Evolutionary conservation across 495 filamentous ascomycete species (phyloP), one percentile per base, ranked within the genome.

Genomic region (Annulohypoxylon bovei): DNA sequence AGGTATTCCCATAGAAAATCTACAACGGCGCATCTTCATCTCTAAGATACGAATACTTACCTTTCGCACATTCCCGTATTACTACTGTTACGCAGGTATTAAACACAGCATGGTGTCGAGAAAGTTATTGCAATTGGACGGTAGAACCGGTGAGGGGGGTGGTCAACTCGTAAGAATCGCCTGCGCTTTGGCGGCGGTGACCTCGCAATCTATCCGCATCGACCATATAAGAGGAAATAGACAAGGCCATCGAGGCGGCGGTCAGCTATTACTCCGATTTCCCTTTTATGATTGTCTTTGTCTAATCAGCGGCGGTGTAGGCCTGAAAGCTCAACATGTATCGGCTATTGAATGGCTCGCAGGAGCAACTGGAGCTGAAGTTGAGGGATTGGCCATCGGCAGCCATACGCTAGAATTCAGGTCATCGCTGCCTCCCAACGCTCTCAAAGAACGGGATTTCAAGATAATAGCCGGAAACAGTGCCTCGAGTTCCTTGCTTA

Each of bases 131-230:
- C 71, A 78, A 55, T 77, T 94, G 6, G 90, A 93, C 67, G 92
- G 92, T 33, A 78, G 85, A 46, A 91, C 87, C 0, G 91, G 94
- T 11, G 93, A 96, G 81, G 93, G 93, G 37, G 93, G 93, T 30
- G 93, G 93, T 7, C 93, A 97, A 76, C 81, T 97, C 0, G 85
- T 95, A 28, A 87, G 93, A 47, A 84, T 92, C 44, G 91, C 92
- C 1, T 78, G 92, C 30, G 86, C 85, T 8, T 78, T 97, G 1
- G 88, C 92, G 0, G 87, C 91, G 0, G 81, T 96, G 5, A 90
- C 89, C 6, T 79, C 83, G 4, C 83, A 80, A 6, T 87, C 92
- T 5, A 81, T 97, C 49, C 82, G 83, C 42, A 88, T 97, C 47
- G 80, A 85, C 28, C 73, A 92, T 70, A 88, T 95, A 16, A 85